phyloP scores from a whole-genome alignment of 2,329 filamentous ascomycete genomes.

The Trichoderma koningii region DNA sequence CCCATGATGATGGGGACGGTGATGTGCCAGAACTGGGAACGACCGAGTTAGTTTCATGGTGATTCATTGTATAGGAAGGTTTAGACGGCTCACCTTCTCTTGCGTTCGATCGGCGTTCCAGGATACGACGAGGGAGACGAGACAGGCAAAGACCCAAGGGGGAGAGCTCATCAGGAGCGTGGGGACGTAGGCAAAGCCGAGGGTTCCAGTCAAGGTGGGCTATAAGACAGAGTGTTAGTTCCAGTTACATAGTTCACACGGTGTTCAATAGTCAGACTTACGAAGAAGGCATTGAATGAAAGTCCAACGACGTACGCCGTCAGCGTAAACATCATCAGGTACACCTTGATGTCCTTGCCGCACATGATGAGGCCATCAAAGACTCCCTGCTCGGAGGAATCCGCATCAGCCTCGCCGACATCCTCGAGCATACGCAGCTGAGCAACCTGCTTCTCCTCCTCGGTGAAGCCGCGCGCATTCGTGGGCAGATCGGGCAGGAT shows the following conservation, averaged over 20 bases:
- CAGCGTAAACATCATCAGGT: slow-evolving; percentile 64
- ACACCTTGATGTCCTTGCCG: slow-evolving; percentile 62
- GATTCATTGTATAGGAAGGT: neutral
- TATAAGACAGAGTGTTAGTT: slow-evolving; percentile 31
- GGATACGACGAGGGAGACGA: slow-evolving; percentile 57
- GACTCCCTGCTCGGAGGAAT: slow-evolving; percentile 51
- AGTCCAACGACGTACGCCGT: slow-evolving; percentile 61
- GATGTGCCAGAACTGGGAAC: slow-evolving; percentile 57
- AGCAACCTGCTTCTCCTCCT: slow-evolving; percentile 58
- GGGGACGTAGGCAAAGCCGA: slow-evolving; percentile 55
- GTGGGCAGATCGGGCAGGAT: slow-evolving; percentile 58
- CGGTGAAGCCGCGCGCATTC: slow-evolving; percentile 60
- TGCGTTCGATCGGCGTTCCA: slow-evolving; percentile 59
- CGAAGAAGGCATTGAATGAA: slow-evolving; percentile 62
- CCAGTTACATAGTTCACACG: neutral
- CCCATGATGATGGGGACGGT: slow-evolving; percentile 54
- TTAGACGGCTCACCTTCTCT: slow-evolving; percentile 48
- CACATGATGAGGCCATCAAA: slow-evolving; percentile 61
- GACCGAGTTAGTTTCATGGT: neutral
- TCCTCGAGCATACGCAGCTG: slow-evolving; percentile 60
- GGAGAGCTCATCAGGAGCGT: slow-evolving; percentile 59
- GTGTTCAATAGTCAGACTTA: slow-evolving; percentile 34
- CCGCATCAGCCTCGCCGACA: slow-evolving; percentile 57
- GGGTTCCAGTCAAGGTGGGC: slow-evolving; percentile 54
- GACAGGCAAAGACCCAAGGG: slow-evolving; percentile 60